Evolutionary conservation across 177 flowering plant species (phyloP), one percentile per base, ranked within the genome.

Genomic region (Tripterygium wilfordii): DNA sequence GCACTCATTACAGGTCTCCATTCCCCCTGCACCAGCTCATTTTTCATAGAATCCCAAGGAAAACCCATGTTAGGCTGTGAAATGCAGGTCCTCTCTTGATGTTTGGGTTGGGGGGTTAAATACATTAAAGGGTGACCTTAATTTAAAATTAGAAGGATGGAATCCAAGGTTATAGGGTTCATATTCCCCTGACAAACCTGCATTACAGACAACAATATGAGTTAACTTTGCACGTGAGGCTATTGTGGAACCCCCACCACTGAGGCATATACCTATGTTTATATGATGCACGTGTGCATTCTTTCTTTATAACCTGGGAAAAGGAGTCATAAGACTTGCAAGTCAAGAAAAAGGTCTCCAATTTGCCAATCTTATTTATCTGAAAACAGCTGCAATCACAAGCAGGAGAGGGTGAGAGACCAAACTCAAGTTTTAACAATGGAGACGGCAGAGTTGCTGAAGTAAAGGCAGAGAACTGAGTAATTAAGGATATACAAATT

Each of bases 181-280:
- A 69, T 76, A 67, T 72, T 69, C 75, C 45, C 42, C 78, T 58
- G 74, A 68, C 74, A 77, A 36, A 25, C 54, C 49, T 57, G 61
- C 66, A 68, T 49, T 47, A 63, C 55, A 59, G 70, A 77, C 72
- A 65, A 68, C 62, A 74, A 55, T 62, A 49, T 45, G 33, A 48
- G 68, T 67, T 38, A 45, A 51, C 27, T 46, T 50, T 57, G 36
- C 82, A 73, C 76, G 74, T 70, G 82, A 70, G 69, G 33, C 59
- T 53, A 42, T 42, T 62, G 60, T 42, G 32, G 8, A 20, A 10
- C 42, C 48, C 37, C 58, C 54, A 51, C 43, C 29, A 37, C 24
- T 14, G n/a, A 31, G 49, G 36, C 56, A 49, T 45, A 46, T 26
- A n/a, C n/a, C n/a, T n/a, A n/a, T n/a, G n/a, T n/a, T n/a, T n/a